Conservation (phyloP, 768 basidiomycete species). For the Rossbeevera mucosa region DNA sequence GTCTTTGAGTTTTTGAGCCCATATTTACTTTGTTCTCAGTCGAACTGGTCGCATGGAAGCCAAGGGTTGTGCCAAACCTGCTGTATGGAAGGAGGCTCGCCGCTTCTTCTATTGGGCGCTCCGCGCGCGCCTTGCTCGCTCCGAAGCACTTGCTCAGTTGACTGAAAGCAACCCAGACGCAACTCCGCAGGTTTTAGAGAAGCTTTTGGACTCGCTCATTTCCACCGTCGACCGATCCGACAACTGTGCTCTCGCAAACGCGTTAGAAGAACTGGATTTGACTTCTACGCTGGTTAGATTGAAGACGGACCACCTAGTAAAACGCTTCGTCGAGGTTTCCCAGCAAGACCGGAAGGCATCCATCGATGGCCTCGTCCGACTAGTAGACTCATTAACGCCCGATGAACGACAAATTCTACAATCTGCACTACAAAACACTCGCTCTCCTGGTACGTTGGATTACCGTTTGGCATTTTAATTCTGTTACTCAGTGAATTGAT, state of each 20-base stretch:
- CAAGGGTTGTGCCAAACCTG: constrained; percentile 86
- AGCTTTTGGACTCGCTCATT: constrained; percentile 59
- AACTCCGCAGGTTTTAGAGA: constrained; percentile 59
- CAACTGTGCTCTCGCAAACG: constrained; percentile 55
- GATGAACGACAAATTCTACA: constrained; percentile 68
- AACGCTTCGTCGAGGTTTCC: constrained; percentile 60
- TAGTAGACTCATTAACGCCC: constrained; percentile 67
- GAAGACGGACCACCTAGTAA: constrained; percentile 63
- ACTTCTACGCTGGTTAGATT: constrained; percentile 58
- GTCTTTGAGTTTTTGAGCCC: not conserved
- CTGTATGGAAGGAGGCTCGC: constrained; percentile 84
- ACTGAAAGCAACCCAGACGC: constrained; percentile 69
- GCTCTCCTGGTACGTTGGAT: constrained; percentile 52
- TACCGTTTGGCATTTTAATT: not conserved
- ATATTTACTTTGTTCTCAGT: constrained; percentile 38
- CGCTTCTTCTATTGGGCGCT: constrained; percentile 93
- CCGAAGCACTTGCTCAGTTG: constrained; percentile 57
- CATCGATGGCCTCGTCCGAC: constrained; percentile 64
- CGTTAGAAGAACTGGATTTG: constrained; percentile 69
- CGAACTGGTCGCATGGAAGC: constrained; percentile 96
- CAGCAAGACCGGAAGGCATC: constrained; percentile 76
- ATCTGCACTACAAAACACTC: constrained; percentile 54
- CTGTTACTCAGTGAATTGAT: constrained; percentile 5
- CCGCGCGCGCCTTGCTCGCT: constrained; percentile 73
- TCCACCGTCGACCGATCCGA: constrained; percentile 48